Conservation (phyloP, 1,139 yeast species). For the Tardiomyces blankii region DNA sequence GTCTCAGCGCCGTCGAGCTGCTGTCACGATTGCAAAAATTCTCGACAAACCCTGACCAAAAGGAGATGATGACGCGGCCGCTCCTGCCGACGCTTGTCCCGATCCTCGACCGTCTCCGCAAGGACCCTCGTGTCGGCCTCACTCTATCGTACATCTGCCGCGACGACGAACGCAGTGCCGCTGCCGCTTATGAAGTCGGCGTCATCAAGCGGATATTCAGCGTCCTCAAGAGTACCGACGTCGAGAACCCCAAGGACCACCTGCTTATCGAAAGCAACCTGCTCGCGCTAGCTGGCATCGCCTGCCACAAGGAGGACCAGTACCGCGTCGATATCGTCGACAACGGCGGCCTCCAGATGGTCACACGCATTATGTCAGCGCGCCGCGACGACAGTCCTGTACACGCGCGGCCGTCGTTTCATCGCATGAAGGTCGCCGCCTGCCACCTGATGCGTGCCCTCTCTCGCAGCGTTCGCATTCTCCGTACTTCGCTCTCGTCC, state of each 20-base stretch:
- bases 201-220: slow-evolving; percentile 18
- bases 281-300: slow-evolving; percentile 11
- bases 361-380: slow-evolving; percentile 18
- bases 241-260: slow-evolving; percentile 10
- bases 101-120: slow-evolving; percentile 15
- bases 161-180: slow-evolving; percentile 21
- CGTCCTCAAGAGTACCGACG: slow-evolving; percentile 11
- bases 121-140: slow-evolving; percentile 19
- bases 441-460: slow-evolving; percentile 57
- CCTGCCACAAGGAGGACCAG: slow-evolving; percentile 13
- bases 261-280: neutral
- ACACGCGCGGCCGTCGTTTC: slow-evolving; percentile 7
- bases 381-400: slow-evolving; percentile 6
- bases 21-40: slow-evolving; percentile 19
- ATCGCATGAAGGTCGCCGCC: slow-evolving; percentile 27
- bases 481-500: slow-evolving; percentile 59
- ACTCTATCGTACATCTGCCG: slow-evolving; percentile 23
- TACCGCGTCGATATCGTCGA: slow-evolving; percentile 23
- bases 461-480: slow-evolving; percentile 59
- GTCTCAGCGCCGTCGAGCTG: slow-evolving; percentile 23
- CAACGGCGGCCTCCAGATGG: slow-evolving; percentile 19
- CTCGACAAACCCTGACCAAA: slow-evolving; percentile 13
- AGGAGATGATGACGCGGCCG: slow-evolving; percentile 15
- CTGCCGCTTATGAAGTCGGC: slow-evolving; percentile 26
- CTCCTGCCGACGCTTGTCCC: slow-evolving; percentile 27